These are phyloP conservation scores for Fraxinus pennsylvanica DNA, from an alignment of 257 asterid genomes.

Conservation along the genomic window DNA sequence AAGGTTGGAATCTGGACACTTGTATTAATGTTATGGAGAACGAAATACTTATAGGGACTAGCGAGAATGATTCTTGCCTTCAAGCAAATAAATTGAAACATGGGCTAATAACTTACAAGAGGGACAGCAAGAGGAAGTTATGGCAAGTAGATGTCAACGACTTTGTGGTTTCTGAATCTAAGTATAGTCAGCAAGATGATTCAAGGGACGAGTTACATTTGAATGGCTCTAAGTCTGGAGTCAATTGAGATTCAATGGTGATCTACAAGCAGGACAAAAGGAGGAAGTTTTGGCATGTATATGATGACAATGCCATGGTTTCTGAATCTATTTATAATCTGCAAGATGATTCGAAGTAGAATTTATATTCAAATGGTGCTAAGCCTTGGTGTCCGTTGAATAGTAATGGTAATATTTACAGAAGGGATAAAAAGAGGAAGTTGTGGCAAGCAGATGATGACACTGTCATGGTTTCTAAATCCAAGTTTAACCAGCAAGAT, in stretches of 20 bases:
- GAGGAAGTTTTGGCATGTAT: neutral
- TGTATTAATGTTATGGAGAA: slow-evolving; percentile 26
- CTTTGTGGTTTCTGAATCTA: slow-evolving; percentile 12
- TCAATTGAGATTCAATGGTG: neutral
- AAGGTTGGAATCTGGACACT: slow-evolving; percentile 34
- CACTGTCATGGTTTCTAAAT: slow-evolving; percentile 19
- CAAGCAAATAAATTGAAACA: slow-evolving; percentile 24
- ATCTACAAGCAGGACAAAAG: neutral
- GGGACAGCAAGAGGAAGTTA: slow-evolving; percentile 40
- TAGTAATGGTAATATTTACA: neutral
- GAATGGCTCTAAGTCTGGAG: neutral
- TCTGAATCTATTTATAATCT: neutral
- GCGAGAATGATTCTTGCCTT: slow-evolving; percentile 19
- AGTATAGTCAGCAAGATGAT: slow-evolving; percentile 21
- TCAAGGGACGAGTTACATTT: slow-evolving; percentile 5
- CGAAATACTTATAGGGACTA: slow-evolving; percentile 30
- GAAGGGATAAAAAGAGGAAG: neutral
- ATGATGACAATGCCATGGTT: neutral
- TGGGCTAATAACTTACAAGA: slow-evolving; percentile 37
- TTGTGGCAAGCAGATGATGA: neutral
- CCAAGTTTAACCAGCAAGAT: neutral
- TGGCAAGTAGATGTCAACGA: slow-evolving; percentile 29
- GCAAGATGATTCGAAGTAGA: neutral
- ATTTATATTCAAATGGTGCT: neutral
- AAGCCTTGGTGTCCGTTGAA: neutral